Evolutionary conservation across 2,329 filamentous ascomycete genomes (phyloP).

Genomic region (Pyrenochaeta sp.): DNA sequence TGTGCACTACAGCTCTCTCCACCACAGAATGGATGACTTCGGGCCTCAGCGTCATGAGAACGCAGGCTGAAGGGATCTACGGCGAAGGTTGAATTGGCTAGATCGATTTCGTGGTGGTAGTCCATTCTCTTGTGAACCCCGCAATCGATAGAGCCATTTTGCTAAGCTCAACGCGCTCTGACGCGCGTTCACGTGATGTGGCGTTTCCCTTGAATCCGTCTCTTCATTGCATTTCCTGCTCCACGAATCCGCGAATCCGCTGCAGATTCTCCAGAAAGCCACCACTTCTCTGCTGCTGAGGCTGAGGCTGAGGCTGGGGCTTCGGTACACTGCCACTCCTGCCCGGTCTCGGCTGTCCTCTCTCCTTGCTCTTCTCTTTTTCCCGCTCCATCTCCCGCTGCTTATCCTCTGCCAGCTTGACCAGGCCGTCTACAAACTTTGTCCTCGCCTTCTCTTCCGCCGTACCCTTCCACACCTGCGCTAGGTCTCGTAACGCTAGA

Average conservation of each 20-base stretch:
- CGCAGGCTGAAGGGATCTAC: no score
- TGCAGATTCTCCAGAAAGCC: conserved; percentile 52
- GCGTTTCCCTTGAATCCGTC: background rate
- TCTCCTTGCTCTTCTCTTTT: conserved; percentile 27
- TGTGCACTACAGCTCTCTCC: no score
- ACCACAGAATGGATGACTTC: no score
- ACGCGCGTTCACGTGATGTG: conserved; percentile 23
- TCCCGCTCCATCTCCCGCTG: conserved; percentile 57
- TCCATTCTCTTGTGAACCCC: no score
- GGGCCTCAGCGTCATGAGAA: no score
- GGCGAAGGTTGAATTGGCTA: no score
- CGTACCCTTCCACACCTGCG: conserved; percentile 91
- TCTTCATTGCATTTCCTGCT: conserved; percentile 20
- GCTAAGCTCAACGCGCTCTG: background rate
- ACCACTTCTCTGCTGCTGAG: conserved; percentile 34
- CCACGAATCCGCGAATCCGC: conserved; percentile 47
- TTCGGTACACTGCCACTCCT: conserved; percentile 36
- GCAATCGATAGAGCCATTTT: background rate
- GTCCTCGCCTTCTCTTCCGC: conserved; percentile 87
- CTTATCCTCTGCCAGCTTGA: conserved; percentile 82
- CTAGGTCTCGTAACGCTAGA: conserved; percentile 78
- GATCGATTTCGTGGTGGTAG: no score
- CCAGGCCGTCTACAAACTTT: conserved; percentile 82
- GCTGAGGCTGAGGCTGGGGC: conserved; percentile 19
- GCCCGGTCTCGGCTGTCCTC: conserved; percentile 27